Base-by-base conservation (phyloP, 345 rosid species). In the Acer campestre region DNA sequence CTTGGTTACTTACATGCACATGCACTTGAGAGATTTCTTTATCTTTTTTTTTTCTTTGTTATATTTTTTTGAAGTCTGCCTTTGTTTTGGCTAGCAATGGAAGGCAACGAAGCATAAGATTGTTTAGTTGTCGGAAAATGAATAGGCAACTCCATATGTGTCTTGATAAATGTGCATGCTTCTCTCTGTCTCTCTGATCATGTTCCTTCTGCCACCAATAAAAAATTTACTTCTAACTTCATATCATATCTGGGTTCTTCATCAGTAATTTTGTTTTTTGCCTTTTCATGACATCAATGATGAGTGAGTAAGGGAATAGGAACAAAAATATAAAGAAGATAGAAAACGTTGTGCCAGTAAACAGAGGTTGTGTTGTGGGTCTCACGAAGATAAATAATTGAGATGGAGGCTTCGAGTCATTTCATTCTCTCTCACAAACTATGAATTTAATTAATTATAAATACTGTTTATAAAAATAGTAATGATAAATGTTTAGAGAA, bases 111-210 rank as follows among this genome's bases (percentile, higher is more conserved):
- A 72, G 78, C 75, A 79, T 78, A 55, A 61, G 69, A 77, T 77
- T 83, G 87, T 81, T 85, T 73, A 75, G 17, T 84, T 90, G 97
- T 92, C 97, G 91, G 89, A 73, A 40, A 66, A 84, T 84, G 68
- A 65, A 89, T 77, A 85, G 88, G 85, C 93, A 81, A 44, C 75
- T 74, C 81, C 77, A 49, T 82, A 82, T 77, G 79, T 80, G 77
- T 79, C 75, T 87, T 65, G 83, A 82, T 78, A 49, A 73, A 77
- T 40, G 85, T 82, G 87, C 89, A 61, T 71, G 64, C 75, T 46
- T 14, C 17, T 23, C 46, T 73, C 17, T 6, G 14, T 23, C 12
- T 46, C 49, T 13, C 20, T 40, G 6, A 67, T 56, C 64, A 8
- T 42, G 17, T 71, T 58, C 14, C 20, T 61, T 68, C 53, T 68